A percentile compares a stretch with the other conserved stretches of the same genome.
phyloP scores from a whole-genome alignment of 2,329 filamentous ascomycete genomes.

The Lachnellula arida region DNA sequence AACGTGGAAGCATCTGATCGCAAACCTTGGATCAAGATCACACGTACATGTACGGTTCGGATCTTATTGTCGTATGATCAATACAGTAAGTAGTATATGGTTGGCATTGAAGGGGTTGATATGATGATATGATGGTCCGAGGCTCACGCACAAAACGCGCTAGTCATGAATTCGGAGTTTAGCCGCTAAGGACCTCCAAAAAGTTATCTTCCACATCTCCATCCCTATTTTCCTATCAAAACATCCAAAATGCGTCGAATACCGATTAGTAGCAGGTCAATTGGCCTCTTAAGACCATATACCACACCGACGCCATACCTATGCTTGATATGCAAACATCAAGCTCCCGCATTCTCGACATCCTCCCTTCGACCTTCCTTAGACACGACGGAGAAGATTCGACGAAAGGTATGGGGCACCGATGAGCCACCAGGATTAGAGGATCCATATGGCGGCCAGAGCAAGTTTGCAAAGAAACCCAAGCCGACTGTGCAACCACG shows the following conservation, averaged over 20 bases:
- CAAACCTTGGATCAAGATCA: background rate
- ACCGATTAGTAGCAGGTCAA: conserved; percentile 27
- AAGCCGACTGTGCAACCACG: conserved; percentile 6
- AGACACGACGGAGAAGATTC: conserved; percentile 38
- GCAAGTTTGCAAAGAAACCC: conserved; percentile 14
- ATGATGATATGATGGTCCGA: too few species aligned
- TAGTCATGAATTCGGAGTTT: background rate
- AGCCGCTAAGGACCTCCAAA: conserved; percentile 10
- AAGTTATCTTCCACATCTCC: conserved; percentile 11
- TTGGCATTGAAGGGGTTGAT: background rate
- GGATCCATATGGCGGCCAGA: conserved; percentile 43
- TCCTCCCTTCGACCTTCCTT: conserved; percentile 14
- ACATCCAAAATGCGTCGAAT: conserved; percentile 30
- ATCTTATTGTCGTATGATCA: background rate
- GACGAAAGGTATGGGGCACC: conserved; percentile 45
- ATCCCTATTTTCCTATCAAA: background rate
- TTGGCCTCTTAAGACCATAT: conserved; percentile 23
- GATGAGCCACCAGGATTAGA: conserved; percentile 43
- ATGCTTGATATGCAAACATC: conserved; percentile 26
- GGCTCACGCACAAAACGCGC: background rate
- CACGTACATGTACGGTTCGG: background rate
- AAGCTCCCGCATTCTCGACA: conserved; percentile 28
- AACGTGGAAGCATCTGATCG: background rate
- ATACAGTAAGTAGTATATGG: background rate
- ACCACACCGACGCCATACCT: conserved; percentile 17